These are phyloP conservation scores for Wallacemonas collosoma DNA, from an alignment of 208 protist species.

Conservation along the genomic window DNA sequence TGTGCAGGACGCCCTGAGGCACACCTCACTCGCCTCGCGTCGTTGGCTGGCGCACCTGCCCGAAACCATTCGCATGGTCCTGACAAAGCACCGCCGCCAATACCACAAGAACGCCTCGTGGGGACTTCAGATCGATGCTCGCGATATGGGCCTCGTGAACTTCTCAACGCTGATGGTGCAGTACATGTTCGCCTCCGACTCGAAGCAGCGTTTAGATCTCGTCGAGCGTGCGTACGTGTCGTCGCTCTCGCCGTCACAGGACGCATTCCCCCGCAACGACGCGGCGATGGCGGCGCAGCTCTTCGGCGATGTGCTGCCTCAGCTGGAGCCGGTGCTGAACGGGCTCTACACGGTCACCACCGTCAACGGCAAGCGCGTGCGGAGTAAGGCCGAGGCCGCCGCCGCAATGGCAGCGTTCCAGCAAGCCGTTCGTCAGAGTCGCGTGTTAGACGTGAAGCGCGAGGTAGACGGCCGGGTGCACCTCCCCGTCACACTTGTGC, in stretches of 20 bases:
- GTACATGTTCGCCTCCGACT: slow-evolving; percentile 26
- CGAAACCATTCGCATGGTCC: slow-evolving; percentile 29
- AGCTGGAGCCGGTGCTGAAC: slow-evolving; percentile 30
- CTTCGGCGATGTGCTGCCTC: slow-evolving; percentile 20
- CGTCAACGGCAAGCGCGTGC: slow-evolving; percentile 34
- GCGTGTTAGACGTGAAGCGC: not conserved
- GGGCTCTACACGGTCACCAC: slow-evolving; percentile 37
- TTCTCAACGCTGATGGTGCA: slow-evolving; percentile 31
- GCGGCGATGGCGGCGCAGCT: slow-evolving; percentile 4
- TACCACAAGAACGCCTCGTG: slow-evolving; percentile 29
- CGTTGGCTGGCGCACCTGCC: slow-evolving; percentile 39
- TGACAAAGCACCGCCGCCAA: slow-evolving; percentile 23
- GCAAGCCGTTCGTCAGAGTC: slow-evolving; percentile 16
- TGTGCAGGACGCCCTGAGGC: slow-evolving; percentile 2
- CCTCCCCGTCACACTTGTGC: slow-evolving; percentile 4
- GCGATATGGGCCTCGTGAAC: slow-evolving; percentile 47
- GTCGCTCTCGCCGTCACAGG: slow-evolving; percentile 21
- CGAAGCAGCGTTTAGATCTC: slow-evolving; percentile 10
- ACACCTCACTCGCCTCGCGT: slow-evolving; percentile 19
- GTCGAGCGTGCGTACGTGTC: slow-evolving; percentile 12
- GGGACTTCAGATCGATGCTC: slow-evolving; percentile 36
- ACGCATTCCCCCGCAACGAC: slow-evolving; percentile 26
- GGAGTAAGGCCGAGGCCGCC: slow-evolving; percentile 26
- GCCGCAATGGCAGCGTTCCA: slow-evolving; percentile 33
- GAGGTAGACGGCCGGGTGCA: not conserved